Evolutionary conservation across 805 yeast genomes (phyloP).

Genomic region (Clavispora phyllophila): DNA sequence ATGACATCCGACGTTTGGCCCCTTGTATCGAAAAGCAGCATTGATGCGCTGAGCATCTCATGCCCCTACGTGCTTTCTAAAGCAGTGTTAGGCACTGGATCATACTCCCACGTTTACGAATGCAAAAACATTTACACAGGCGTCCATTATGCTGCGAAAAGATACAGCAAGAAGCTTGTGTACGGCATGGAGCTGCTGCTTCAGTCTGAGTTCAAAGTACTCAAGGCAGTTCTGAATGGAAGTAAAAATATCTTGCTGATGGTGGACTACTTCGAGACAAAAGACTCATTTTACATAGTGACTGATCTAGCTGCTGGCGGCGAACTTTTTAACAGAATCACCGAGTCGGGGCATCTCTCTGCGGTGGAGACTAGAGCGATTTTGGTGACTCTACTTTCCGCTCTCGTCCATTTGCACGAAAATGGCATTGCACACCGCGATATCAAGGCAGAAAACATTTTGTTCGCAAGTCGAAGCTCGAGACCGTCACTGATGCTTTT

Average conservation of each 20-base stretch:
- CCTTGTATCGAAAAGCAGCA: constrained; percentile 9
- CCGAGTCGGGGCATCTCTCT: constrained; percentile 34
- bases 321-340: constrained; percentile 60
- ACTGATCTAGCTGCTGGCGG: constrained; percentile 68
- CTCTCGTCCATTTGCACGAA: constrained; percentile 52
- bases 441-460: constrained; percentile 65
- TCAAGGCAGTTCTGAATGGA: constrained; percentile 45
- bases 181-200: constrained; percentile 49
- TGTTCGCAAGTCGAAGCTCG: constrained; percentile 38
- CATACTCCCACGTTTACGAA: constrained; percentile 47
- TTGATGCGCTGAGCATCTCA: constrained; percentile 15
- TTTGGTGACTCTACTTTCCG: constrained; percentile 46
- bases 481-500: constrained; percentile 38
- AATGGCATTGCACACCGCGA: constrained; percentile 67
- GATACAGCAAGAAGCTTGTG: constrained; percentile 45
- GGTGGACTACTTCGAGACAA: constrained; percentile 67
- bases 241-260: constrained; percentile 56
- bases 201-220: constrained; percentile 56
- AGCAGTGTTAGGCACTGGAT: constrained; percentile 31
- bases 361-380: constrained; percentile 48
- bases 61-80: constrained; percentile 32
- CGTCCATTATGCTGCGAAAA: constrained; percentile 49
- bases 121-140: constrained; percentile 41
- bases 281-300: constrained; percentile 47
- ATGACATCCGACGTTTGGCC: constrained; percentile 19